Conservation (phyloP, 768 basidiomycete genomes). For the Podaxis sp. region DNA sequence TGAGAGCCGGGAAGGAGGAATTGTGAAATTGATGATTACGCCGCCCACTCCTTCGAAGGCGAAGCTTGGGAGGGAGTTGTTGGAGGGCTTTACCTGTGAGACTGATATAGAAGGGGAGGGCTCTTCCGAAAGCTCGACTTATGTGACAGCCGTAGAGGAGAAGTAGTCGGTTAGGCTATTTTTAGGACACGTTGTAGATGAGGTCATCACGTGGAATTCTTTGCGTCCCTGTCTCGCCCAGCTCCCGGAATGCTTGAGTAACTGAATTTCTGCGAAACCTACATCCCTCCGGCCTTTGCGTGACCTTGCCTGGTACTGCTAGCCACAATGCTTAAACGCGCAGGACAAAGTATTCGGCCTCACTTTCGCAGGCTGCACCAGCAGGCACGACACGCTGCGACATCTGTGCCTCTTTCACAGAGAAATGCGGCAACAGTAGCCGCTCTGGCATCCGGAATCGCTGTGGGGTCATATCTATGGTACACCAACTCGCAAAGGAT, state of each 20-base stretch:
- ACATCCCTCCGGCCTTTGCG: not conserved
- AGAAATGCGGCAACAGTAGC: constrained; percentile 20
- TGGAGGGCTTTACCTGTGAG: constrained; percentile 1
- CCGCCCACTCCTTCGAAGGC: constrained; percentile 21
- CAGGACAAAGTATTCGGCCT: constrained; percentile 23
- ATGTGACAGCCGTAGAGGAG: not conserved
- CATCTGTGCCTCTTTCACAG: constrained; percentile 18
- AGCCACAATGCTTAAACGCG: constrained; percentile 30
- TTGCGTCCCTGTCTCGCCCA: not conserved
- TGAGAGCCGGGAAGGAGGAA: constrained; percentile 6
- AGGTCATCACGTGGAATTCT: constrained; percentile 10
- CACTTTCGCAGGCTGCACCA: constrained; percentile 26
- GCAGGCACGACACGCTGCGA: constrained; percentile 23
- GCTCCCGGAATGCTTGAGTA: not conserved
- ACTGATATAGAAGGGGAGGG: constrained; percentile 4
- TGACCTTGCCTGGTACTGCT: not conserved
- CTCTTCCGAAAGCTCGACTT: not conserved
- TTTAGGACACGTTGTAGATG: not conserved
- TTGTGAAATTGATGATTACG: constrained; percentile 19
- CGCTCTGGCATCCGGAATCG: constrained; percentile 28
- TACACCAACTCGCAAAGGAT: constrained; percentile 33
- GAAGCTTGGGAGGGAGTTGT: not conserved
- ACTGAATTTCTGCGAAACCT: not conserved
- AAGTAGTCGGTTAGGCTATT: not conserved
- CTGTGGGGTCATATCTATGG: constrained; percentile 39